Base-by-base conservation (phyloP, 2,329 filamentous ascomycete genomes). In the Gaeumannomyces tritici region DNA sequence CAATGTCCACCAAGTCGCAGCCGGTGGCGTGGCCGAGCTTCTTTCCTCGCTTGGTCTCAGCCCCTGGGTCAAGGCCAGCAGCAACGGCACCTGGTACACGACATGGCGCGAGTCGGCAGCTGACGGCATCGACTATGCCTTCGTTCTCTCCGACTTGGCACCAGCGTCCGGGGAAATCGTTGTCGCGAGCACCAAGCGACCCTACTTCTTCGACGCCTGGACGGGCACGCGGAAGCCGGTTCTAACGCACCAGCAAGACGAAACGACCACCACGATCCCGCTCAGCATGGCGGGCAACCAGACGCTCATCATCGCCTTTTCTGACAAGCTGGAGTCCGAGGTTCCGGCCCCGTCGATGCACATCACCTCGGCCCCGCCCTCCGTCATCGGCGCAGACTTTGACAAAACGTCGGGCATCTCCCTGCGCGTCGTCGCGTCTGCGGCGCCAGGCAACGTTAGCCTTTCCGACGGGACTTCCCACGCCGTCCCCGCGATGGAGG, bases 211-310 rank as follows among this genome's bases (percentile, higher is more conserved):
- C 61, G 69, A 80, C 65, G 74, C 76, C 4, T 81, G 76, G 75
- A 77, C 75, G 1, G 78, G 78, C 9, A 66, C 69, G 6, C 61
- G 69, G 29, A 71, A 62, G 4, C 72, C 71, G 0, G 63, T 78
- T 3, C 62, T 67, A 3, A 67, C 64, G 5, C 64, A 64, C 33
- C 60, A 58, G 24, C 62, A 62, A 59, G 51, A 57, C 13, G 47
- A 7, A 11, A 42, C 6, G 24, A 65, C 62, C 0, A 75, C 72
- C 1, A 69, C 65, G 1, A 72, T 78, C 18, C 69, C 71, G 2
- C 63, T 80, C 18, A 62, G 61, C 2, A 66, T 80, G 4, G 72
- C 72, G 27, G 72, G 69, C 0, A 76, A 78, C 62, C 73, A 80
- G 68, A 73, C 72, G 4, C 67, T 69, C 2, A 73, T 78, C 42